Evolutionary conservation across 2,329 filamentous ascomycete genomes (phyloP).

Genomic region (Colletotrichum godetiae): DNA sequence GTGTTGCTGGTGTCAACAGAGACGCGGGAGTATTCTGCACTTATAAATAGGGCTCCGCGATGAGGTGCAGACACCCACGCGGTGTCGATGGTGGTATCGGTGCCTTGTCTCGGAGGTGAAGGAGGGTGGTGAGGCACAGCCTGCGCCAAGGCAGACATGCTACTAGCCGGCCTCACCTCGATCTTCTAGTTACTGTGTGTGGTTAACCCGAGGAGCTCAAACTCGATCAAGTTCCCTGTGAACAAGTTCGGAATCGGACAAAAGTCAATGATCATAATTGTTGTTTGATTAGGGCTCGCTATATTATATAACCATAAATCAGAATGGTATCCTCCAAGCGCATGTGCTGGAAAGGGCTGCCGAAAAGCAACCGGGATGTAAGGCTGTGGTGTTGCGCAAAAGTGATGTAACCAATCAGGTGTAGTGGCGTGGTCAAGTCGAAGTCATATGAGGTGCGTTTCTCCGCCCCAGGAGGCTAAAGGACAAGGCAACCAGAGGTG

Average conservation of each 20-base stretch:
- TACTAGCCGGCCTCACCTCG: background rate
- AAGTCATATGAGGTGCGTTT: constrained; percentile 5
- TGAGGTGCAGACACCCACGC: background rate
- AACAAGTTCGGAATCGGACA: background rate
- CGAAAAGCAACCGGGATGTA: constrained; percentile 1
- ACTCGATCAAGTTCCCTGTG: background rate
- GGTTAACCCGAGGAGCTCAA: background rate
- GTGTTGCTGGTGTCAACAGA: background rate
- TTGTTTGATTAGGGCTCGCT: constrained; percentile 13
- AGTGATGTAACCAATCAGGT: constrained; percentile 7
- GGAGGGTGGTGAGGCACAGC: background rate
- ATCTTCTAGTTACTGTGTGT: background rate
- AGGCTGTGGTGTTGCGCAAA: constrained; percentile 16
- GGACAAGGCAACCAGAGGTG: constrained; percentile 22
- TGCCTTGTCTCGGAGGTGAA: constrained; percentile 1
- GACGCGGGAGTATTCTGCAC: constrained; percentile 16
- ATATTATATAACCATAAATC: constrained; percentile 11
- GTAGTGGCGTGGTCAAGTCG: constrained; percentile 1
- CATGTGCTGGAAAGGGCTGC: background rate
- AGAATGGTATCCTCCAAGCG: constrained; percentile 31
- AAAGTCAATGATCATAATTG: background rate
- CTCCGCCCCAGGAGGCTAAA: constrained; percentile 11
- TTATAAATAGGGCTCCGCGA: constrained; percentile 15
- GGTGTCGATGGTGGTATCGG: constrained; percentile 9
- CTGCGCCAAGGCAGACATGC: background rate